These are phyloP conservation scores for Eimeria acervulina DNA, from an alignment of 169 alveolate species.

Conservation along the genomic window DNA sequence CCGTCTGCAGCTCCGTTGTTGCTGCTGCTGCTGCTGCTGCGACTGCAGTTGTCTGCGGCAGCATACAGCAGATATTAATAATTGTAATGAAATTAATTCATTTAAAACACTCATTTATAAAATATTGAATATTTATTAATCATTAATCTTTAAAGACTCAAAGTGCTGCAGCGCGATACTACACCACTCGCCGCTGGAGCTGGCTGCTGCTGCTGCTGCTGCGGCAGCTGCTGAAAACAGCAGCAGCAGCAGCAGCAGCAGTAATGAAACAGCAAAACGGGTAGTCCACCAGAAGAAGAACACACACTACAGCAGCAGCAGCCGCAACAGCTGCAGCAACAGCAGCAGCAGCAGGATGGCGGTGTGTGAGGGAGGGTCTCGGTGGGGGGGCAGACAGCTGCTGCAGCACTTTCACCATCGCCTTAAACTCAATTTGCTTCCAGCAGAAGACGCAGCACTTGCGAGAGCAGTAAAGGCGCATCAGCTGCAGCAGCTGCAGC, in stretches of 20 bases:
- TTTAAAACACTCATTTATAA: not conserved
- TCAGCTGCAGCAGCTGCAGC: slow-evolving; percentile 34
- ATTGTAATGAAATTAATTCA: not conserved
- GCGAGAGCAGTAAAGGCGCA: not conserved
- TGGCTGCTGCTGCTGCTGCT: slow-evolving; percentile 40
- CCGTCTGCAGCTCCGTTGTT: not conserved
- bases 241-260: slow-evolving; percentile 39
- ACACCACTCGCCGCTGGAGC: too few relatives aligned
- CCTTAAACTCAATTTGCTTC: slow-evolving; percentile 3
- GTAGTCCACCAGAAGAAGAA: too few relatives aligned
- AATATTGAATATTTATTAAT: too few relatives aligned
- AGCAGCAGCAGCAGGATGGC: slow-evolving; percentile 49
- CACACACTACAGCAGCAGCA: slow-evolving; percentile 15
- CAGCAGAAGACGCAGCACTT: not conserved
- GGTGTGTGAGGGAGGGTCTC: not conserved
- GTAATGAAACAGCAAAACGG: too few relatives aligned
- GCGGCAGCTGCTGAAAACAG: slow-evolving; percentile 14
- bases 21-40: slow-evolving; percentile 25
- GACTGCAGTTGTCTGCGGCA: not conserved
- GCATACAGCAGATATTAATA: not conserved
- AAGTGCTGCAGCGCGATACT: too few relatives aligned
- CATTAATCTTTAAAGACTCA: too few relatives aligned
- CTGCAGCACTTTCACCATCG: slow-evolving; percentile 21
- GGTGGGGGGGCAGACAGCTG: not conserved
- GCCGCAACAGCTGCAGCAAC: slow-evolving; percentile 11